phyloP scores from a whole-genome alignment of 805 yeast species.

The Torulaspora quercuum region DNA sequence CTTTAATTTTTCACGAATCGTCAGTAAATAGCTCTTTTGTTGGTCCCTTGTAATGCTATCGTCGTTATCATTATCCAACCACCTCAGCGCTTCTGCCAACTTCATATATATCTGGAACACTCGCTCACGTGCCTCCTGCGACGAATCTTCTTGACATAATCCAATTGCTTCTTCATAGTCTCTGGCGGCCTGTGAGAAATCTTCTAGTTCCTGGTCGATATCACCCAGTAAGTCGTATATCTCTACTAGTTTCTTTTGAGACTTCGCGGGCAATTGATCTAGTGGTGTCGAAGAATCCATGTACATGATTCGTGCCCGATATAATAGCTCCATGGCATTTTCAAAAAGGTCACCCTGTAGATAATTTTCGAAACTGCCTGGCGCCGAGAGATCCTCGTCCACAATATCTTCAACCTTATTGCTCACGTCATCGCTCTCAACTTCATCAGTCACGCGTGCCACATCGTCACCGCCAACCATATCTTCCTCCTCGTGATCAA shows the following conservation, averaged over 20 bases:
- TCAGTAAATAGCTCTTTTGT: conserved; percentile 53
- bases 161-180: conserved; percentile 60
- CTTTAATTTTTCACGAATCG: conserved; percentile 51
- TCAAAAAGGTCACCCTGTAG: conserved; percentile 47
- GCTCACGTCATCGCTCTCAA: conserved; percentile 5
- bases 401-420: conserved; percentile 14
- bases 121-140: conserved; percentile 6
- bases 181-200: conserved; percentile 69
- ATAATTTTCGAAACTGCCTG: conserved; percentile 15
- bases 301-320: conserved; percentile 67
- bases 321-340: conserved; percentile 83
- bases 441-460: background rate
- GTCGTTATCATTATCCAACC: conserved; percentile 17
- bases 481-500: conserved; percentile 30
- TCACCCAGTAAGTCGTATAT: conserved; percentile 82
- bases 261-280: conserved; percentile 38
- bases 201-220: conserved; percentile 84
- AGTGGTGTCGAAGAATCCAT: conserved; percentile 10
- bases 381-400: conserved; percentile 11
- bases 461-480: conserved; percentile 4
- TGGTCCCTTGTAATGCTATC: conserved; percentile 24
- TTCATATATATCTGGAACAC: conserved; percentile 19
- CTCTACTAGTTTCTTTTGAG: conserved; percentile 54
- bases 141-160: conserved; percentile 5
- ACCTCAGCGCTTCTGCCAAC: conserved; percentile 24